Base-by-base conservation (phyloP, 192 early-diverging fungal species). In the Gorgonomyces haynaldii region DNA sequence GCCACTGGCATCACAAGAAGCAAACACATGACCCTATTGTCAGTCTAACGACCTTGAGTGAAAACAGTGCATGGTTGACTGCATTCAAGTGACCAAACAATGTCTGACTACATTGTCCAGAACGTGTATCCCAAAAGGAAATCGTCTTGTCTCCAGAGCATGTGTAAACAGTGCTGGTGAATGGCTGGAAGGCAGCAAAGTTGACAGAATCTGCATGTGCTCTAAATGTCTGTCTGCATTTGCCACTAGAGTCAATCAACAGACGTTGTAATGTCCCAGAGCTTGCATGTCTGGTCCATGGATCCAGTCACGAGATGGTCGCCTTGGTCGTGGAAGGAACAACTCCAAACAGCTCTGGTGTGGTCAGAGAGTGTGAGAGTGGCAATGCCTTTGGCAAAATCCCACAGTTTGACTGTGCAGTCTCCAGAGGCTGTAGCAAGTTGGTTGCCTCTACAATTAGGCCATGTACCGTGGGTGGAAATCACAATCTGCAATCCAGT, bases 401-500 rank as follows among this genome's bases (percentile, higher is more conserved):
- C 74, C 74, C 74, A 77, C 9, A 77, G 23, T 37, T 74, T 77
- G 22, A 71, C 55, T 5, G 74, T 77, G 13, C 62, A 62, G 35
- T 77, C 74, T 2, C 74, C 74, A n/a, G 67, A 71, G 9, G 74
- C 56, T 1, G 74, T 77, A 8, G 74, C 74, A 9, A 77, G 51
- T 36, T 73, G 67, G n/a, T 61, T 54, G 0, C 74, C 70, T 36
- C 71, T 73, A 32, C 21, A 10, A 21, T 56, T 19, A 4, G 42
- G 6, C n/a, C 23, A 34, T 37, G 21, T 65, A 73, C 71, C 52
- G 56, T 32, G 74, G 74, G 60, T 77, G 70, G 45, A 77, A 77
- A 34, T 77, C 74, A 38, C 70, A 73, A 35, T 77, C 70, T 0
- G 70, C 58, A 24, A 77, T 62, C 74, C 74, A 77, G 54, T 70